These are phyloP conservation scores for Neoboletus brunneissimus DNA, from an alignment of 768 basidiomycete genomes.

Conservation along the genomic window DNA sequence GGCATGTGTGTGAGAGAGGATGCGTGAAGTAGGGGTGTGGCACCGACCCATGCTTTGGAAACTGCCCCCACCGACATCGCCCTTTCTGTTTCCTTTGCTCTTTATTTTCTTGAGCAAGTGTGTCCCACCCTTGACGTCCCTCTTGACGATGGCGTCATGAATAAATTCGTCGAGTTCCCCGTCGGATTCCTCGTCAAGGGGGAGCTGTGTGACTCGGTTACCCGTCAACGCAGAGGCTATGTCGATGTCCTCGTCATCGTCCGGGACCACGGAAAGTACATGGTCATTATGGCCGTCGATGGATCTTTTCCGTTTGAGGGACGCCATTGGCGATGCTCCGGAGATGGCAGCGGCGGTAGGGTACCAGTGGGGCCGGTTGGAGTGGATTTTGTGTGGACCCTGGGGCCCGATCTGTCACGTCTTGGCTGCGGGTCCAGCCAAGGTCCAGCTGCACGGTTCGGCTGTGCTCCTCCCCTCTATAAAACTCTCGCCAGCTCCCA, in stretches of 20 bases:
- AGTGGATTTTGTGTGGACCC: not conserved
- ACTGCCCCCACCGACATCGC: constrained; percentile 87
- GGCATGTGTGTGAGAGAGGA: constrained; percentile 1
- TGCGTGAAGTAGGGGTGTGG: not conserved
- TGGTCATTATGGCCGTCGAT: not conserved
- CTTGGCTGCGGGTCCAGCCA: not conserved
- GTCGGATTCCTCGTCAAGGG: constrained; percentile 12
- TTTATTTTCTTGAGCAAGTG: constrained; percentile 76
- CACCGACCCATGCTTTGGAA: constrained; percentile 92
- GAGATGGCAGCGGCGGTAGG: not conserved
- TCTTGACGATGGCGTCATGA: constrained; percentile 63
- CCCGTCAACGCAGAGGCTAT: constrained; percentile 60
- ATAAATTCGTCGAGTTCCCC: constrained; percentile 66
- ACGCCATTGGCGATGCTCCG: constrained; percentile 28
- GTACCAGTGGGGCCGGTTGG: not conserved
- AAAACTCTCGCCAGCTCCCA: not conserved
- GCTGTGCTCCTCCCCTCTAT: constrained; percentile 12
- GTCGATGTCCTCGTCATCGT: constrained; percentile 49
- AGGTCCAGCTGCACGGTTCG: not conserved
- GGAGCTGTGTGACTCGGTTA: not conserved
- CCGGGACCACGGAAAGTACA: not conserved
- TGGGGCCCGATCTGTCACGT: constrained; percentile 1
- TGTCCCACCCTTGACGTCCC: constrained; percentile 73
- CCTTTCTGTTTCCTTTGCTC: constrained; percentile 67
- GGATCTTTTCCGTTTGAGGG: constrained; percentile 32